Evolutionary conservation across 306 rosid species (phyloP).

Genomic region (Amphicarpaea edgeworthii): DNA sequence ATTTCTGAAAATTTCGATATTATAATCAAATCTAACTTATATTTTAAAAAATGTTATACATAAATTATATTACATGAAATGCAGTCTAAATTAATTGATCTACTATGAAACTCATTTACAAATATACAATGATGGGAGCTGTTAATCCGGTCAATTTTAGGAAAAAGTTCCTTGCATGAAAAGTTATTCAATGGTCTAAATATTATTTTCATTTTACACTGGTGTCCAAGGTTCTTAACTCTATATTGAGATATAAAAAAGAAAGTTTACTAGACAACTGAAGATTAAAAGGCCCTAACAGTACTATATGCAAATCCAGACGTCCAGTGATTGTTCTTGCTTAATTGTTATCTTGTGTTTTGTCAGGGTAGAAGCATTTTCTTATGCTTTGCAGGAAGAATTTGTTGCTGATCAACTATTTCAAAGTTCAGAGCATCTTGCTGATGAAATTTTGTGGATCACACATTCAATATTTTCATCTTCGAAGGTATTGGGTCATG

Average conservation of each 20-base stretch:
- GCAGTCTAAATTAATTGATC: slow-evolving; percentile 22
- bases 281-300: not conserved
- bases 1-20: slow-evolving; percentile 26
- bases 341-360: slow-evolving; percentile 39
- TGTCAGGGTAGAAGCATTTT: slow-evolving; percentile 71
- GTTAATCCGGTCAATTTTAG: not conserved
- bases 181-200: slow-evolving; percentile 26
- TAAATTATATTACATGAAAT: slow-evolving; percentile 14
- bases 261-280: not conserved
- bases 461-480: slow-evolving; percentile 73
- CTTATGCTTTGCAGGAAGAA: slow-evolving; percentile 86
- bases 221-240: slow-evolving; percentile 12
- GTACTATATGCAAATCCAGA: not conserved
- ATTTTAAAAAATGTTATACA: slow-evolving; percentile 16
- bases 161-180: not conserved
- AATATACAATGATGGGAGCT: not conserved
- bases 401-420: slow-evolving; percentile 93
- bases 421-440: slow-evolving; percentile 79
- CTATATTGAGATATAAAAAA: slow-evolving; percentile 2
- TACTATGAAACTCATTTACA: slow-evolving; percentile 14
- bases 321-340: slow-evolving; percentile 34
- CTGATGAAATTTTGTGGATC: slow-evolving; percentile 69
- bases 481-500: slow-evolving; percentile 66
- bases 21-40: not conserved
- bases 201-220: slow-evolving; percentile 26